These are phyloP conservation scores for Sphaceloma murrayae DNA, from an alignment of 2,329 filamentous ascomycete species.

Conservation along the genomic window DNA sequence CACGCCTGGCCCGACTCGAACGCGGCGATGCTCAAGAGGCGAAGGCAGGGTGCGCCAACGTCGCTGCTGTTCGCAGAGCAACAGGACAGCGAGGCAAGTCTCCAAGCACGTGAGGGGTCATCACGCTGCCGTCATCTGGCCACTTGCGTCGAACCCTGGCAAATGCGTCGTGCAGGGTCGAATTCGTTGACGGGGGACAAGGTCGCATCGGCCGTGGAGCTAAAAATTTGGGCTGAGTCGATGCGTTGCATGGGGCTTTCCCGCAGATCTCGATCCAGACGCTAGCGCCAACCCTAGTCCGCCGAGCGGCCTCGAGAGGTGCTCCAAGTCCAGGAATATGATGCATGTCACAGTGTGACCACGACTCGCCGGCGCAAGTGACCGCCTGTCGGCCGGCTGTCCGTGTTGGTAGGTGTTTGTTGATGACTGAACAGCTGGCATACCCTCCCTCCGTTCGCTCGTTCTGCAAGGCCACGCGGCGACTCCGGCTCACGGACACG, in stretches of 20 bases:
- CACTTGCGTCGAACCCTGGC: constrained; percentile 5
- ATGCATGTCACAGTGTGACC: background rate
- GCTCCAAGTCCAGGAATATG: constrained; percentile 7
- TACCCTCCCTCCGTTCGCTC: constrained; percentile 4
- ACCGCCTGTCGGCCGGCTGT: constrained; percentile 9
- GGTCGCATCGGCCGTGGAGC: constrained; percentile 3
- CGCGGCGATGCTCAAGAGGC: too few relatives aligned
- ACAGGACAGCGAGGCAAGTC: too few relatives aligned
- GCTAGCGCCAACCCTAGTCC: constrained; percentile 13
- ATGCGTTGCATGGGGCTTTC: constrained; percentile 13
- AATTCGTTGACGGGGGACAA: background rate
- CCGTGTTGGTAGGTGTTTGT: background rate
- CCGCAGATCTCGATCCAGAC: constrained; percentile 16
- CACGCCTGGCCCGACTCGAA: too few relatives aligned
- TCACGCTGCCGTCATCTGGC: too few relatives aligned
- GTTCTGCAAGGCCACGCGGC: background rate
- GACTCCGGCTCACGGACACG: background rate
- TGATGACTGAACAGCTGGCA: constrained; percentile 10
- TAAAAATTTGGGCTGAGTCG: constrained; percentile 15
- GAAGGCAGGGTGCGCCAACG: too few relatives aligned
- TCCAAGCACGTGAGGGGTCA: too few relatives aligned
- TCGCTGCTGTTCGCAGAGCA: too few relatives aligned
- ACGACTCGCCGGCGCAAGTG: constrained; percentile 10
- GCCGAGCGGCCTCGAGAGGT: constrained; percentile 1
- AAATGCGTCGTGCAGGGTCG: constrained; percentile 1